Evolutionary conservation across 116 monocot genomes (phyloP), one percentile per base, ranked within the genome.

Genomic region (Papilionanthe hybrid): DNA sequence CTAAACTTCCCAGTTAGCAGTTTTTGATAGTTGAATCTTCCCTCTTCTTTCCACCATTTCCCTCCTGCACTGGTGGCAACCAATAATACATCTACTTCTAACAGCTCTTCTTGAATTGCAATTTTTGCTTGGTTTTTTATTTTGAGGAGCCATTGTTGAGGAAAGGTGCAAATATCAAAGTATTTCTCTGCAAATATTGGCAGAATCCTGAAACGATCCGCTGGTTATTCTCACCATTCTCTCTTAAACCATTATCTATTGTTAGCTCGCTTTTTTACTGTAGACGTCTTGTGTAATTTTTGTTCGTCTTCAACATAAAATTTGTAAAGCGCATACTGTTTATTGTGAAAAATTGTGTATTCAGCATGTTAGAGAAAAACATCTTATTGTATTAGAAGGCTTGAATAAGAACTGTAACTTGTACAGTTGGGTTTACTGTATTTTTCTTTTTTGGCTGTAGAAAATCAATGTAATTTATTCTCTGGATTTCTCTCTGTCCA

Each of bases 301-400:
- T 79, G 19, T 42, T 75, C 66, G 47, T 20, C 42, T 27, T 78
- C 18, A 37, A 30, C 13, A 58, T 55, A 63, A 57, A 71, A 73
- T 45, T 76, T 78, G 78, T 83, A 74, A 42, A 78, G 37, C 37
- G 37, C 10, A 77, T 83, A 73, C 25, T 66, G 78, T 74, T 25
- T 56, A 72, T 78, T 43, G 30, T 77, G 68, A 41, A 50, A 75
- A 73, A 37, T 75, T 79, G 67, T 75, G 66, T 72, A 57, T 55
- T 72, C 72, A 58, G 55, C 1, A 29, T 13, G 4, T 66, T 19
- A 17, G 67, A 67, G 69, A 76, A 32, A 69, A 43, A 55, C 32
- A 19, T 43, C 75, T n/a, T n/a, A 71, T 37, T 71, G 77, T 69
- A 72, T 50, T 55, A 53, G 63, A 13, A 71, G 77, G 69, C 71